A percentile compares a stretch with the other conserved stretches of the same genome.
phyloP scores from a whole-genome alignment of 176 grass and related monocot species.

The Carex kokanica region DNA sequence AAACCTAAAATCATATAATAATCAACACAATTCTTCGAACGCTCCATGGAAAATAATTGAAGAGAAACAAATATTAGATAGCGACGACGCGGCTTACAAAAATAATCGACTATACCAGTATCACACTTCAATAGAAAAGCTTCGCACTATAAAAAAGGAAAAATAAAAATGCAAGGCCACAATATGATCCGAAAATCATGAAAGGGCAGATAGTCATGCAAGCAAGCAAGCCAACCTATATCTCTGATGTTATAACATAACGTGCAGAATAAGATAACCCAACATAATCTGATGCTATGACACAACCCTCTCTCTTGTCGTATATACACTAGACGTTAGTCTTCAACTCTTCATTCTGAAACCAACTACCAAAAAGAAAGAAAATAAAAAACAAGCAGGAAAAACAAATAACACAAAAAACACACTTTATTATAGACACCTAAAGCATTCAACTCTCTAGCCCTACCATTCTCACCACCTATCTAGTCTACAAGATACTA shows the following conservation, averaged over 20 bases:
- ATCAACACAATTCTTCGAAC: too few relatives aligned
- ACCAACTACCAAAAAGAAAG: not conserved
- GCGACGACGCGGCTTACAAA: not conserved
- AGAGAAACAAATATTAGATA: not conserved
- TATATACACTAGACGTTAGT: constrained; percentile 19
- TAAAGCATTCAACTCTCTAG: constrained; percentile 14
- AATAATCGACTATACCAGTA: not conserved
- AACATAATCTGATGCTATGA: not conserved
- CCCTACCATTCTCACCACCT: constrained; percentile 11
- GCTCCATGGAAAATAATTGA: not conserved
- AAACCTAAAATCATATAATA: too few relatives aligned
- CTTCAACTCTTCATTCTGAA: constrained; percentile 2
- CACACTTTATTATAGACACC: constrained; percentile 22
- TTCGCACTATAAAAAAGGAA: not conserved
- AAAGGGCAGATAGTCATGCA: too few relatives aligned
- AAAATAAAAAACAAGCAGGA: not conserved
- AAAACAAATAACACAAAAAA: not conserved
- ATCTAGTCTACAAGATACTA: constrained; percentile 12
- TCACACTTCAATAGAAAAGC: not conserved
- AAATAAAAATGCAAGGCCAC: too few relatives aligned
- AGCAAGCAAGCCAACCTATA: too few relatives aligned
- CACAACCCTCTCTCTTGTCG: constrained; percentile 10
- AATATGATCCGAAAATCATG: too few relatives aligned
- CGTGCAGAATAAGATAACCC: too few relatives aligned
- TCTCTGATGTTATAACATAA: not conserved